These are phyloP conservation scores for Escallonia rubra DNA, from an alignment of 129 eudicot genomes.

Conservation along the genomic window DNA sequence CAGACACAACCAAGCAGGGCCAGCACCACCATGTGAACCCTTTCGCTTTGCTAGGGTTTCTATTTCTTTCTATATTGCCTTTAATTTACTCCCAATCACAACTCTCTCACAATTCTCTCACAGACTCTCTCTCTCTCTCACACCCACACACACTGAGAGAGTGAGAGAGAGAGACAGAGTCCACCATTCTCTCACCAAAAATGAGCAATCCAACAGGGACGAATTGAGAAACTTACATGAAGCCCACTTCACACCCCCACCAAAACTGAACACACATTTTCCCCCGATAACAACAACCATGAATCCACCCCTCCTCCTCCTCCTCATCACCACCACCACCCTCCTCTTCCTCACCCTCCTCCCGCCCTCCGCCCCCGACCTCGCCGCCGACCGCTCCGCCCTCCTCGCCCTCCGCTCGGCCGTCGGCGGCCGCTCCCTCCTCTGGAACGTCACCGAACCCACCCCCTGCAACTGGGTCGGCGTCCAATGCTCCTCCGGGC, in stretches of 20 bases:
- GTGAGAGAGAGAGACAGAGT: too few relatives aligned
- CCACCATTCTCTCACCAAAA: neutral
- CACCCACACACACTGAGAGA: neutral
- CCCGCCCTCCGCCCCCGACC: slow-evolving; percentile 32
- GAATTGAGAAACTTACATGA: neutral
- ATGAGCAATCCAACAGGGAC: neutral
- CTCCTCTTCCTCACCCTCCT: slow-evolving; percentile 23
- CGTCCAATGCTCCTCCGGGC: slow-evolving; percentile 47
- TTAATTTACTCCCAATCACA: neutral
- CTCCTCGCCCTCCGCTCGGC: slow-evolving; percentile 62
- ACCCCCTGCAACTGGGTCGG: slow-evolving; percentile 70
- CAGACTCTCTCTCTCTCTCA: neutral
- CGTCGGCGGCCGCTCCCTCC: slow-evolving; percentile 65
- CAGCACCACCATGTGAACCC: too few relatives aligned
- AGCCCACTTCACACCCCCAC: neutral
- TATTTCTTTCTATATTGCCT: neutral
- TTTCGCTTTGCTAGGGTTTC: too few relatives aligned
- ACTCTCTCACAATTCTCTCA: neutral
- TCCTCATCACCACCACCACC: slow-evolving; percentile 9
- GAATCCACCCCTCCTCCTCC: slow-evolving; percentile 1
- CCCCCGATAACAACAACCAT: neutral
- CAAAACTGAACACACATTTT: neutral
- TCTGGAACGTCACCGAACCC: slow-evolving; percentile 68
- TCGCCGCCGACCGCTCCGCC: slow-evolving; percentile 55
- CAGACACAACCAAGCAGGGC: too few relatives aligned